Conservation (phyloP, 2,329 filamentous ascomycete genomes). For the Pestalotiopsis fici region DNA sequence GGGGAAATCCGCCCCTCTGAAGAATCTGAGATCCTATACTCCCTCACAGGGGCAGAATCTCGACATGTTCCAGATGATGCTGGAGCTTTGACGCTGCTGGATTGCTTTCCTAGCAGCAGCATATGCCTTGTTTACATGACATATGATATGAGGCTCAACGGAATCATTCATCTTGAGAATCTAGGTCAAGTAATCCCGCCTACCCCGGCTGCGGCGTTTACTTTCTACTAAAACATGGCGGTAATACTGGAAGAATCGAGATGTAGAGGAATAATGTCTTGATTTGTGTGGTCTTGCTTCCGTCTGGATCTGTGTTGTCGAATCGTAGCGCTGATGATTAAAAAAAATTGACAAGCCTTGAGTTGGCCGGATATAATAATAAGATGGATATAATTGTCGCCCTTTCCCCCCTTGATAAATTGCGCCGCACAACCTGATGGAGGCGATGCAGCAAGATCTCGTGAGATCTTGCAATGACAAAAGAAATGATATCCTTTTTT, state of each 20-base stretch:
- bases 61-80: too few relatives aligned
- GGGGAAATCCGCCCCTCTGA: too few relatives aligned
- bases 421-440: neutral
- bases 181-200: too few relatives aligned
- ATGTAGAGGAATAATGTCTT: neutral
- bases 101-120: too few relatives aligned
- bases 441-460: neutral
- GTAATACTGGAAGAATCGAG: neutral
- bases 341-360: neutral
- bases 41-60: too few relatives aligned
- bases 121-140: too few relatives aligned
- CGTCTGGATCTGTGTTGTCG: neutral
- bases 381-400: neutral
- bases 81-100: too few relatives aligned
- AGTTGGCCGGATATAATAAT: neutral
- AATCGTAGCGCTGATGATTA: neutral
- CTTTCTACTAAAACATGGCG: neutral
- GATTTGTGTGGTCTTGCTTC: neutral
- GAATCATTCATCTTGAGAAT: too few relatives aligned
- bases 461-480: neutral
- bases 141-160: too few relatives aligned
- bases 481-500: neutral
- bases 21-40: too few relatives aligned
- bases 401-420: neutral
- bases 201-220: too few relatives aligned